Conservation (phyloP, 805 yeast genomes). For the Lipomyces yamanashiensis region DNA sequence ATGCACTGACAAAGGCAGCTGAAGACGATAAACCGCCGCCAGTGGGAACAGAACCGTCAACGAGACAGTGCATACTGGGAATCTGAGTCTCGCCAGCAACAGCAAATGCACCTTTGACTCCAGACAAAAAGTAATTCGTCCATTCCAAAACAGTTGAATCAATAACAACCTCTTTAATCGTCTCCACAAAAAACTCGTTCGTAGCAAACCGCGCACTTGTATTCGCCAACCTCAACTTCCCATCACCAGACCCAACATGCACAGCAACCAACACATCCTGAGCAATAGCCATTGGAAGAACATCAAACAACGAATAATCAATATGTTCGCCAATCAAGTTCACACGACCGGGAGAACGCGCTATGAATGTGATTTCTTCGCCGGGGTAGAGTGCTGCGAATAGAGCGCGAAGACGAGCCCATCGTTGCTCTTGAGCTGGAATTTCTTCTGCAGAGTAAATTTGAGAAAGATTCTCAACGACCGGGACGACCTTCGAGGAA, state of each 20-base stretch:
- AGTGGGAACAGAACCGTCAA: conserved; percentile 71
- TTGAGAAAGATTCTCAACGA: conserved; percentile 11
- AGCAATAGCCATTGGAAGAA: conserved; percentile 74
- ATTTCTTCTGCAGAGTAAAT: conserved; percentile 20
- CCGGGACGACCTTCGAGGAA: conserved; percentile 11
- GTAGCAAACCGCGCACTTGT: conserved; percentile 41
- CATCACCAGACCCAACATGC: conserved; percentile 28
- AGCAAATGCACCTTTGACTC: conserved; percentile 62
- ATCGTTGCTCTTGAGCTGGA: conserved; percentile 16
- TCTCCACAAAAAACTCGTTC: conserved; percentile 24
- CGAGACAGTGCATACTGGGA: conserved; percentile 53
- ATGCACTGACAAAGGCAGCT: conserved; percentile 72
- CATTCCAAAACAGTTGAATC: conserved; percentile 59
- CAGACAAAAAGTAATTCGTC: conserved; percentile 74
- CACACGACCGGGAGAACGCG: conserved; percentile 77
- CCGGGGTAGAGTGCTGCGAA: conserved; percentile 22
- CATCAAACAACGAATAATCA: conserved; percentile 69
- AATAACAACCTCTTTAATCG: conserved; percentile 47
- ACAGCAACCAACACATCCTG: conserved; percentile 65
- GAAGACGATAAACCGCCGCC: conserved; percentile 74
- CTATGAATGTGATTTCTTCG: conserved; percentile 51
- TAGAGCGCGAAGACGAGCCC: conserved; percentile 4
- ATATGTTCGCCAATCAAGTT: conserved; percentile 77
- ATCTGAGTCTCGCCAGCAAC: conserved; percentile 43
- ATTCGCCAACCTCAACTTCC: conserved; percentile 47